Conservation (phyloP, 805 yeast genomes). For the Naumovozyma baii region DNA sequence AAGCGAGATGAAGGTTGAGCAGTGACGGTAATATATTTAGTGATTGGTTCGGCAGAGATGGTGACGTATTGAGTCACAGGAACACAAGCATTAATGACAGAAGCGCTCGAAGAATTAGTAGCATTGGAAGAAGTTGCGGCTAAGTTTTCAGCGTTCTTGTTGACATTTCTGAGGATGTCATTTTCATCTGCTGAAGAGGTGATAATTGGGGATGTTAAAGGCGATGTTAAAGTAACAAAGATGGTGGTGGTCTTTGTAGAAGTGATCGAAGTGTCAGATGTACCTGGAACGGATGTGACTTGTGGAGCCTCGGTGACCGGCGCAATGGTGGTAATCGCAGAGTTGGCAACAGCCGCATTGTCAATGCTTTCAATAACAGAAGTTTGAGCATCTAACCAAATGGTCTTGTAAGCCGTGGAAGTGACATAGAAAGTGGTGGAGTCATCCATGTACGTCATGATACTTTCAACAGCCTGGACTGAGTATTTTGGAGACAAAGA, state of each 20-base stretch:
- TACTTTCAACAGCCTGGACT: constrained; percentile 11
- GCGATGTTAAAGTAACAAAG: background rate
- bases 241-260: background rate
- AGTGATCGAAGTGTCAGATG: background rate
- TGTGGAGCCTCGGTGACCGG: background rate
- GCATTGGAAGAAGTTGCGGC: background rate
- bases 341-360: background rate
- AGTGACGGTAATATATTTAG: constrained; percentile 15
- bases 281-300: background rate
- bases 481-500: constrained; percentile 17
- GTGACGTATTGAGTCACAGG: constrained; percentile 11
- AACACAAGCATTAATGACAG: constrained; percentile 15
- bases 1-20: constrained; percentile 6
- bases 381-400: constrained; percentile 10
- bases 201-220: background rate
- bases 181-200: background rate
- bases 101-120: constrained; percentile 6
- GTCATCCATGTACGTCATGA: constrained; percentile 15
- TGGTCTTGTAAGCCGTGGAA: constrained; percentile 16
- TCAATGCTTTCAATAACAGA: background rate
- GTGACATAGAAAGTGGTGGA: constrained; percentile 22
- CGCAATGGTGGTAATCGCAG: background rate
- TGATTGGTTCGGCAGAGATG: constrained; percentile 5
- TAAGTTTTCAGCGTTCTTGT: background rate
- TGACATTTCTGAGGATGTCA: background rate